These are phyloP conservation scores for Phytophthora sansomeana DNA, from an alignment of 352 stramenopile genomes.

Conservation along the genomic window DNA sequence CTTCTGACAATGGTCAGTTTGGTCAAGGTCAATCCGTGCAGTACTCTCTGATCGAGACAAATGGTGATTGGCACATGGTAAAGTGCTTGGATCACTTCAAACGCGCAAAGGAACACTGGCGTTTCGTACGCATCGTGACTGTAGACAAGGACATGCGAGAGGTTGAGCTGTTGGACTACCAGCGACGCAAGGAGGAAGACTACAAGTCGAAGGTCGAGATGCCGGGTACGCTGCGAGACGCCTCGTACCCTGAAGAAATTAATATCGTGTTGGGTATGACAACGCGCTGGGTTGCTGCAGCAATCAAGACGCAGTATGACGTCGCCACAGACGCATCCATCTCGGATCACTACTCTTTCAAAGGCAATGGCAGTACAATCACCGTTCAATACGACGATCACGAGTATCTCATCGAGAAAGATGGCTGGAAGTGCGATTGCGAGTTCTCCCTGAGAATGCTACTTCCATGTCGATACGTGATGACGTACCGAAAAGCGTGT, in stretches of 20 bases:
- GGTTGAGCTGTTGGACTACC: not conserved
- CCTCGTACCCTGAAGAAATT: not conserved
- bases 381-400: not conserved
- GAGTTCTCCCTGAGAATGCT: conserved; percentile 11
- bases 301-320: not conserved
- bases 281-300: not conserved
- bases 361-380: not conserved
- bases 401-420: conserved; percentile 10
- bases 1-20: conserved; percentile 10
- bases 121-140: conserved; percentile 11
- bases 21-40: conserved; percentile 5
- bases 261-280: conserved; percentile 2
- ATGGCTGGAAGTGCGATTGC: conserved; percentile 12
- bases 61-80: conserved; percentile 8
- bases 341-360: conserved; percentile 13
- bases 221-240: not conserved
- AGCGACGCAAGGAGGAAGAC: not conserved
- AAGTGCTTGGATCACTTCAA: conserved; percentile 19
- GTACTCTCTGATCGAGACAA: conserved; percentile 16
- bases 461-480: conserved; percentile 10
- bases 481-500: too few species aligned
- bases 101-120: conserved; percentile 16
- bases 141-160: conserved; percentile 21
- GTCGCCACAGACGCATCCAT: too few species aligned
- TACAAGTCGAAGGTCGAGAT: not conserved